Base-by-base conservation (phyloP, 805 yeast genomes). In the Myxozyma melibiosi region DNA sequence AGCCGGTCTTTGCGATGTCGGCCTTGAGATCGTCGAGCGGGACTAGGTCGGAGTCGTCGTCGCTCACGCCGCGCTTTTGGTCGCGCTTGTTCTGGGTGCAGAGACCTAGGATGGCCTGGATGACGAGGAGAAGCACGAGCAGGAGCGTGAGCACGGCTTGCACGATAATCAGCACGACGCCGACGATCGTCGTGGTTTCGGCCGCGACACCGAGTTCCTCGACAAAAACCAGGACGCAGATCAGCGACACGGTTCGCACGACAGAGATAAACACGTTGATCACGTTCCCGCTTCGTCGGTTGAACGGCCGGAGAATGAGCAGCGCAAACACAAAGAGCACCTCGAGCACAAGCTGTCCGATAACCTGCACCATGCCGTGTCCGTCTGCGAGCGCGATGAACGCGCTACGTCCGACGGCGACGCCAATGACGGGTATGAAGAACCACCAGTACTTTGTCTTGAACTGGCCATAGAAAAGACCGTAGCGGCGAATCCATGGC, bases 401-500 rank as follows among this genome's bases (percentile, higher is more conserved):
- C 18, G 73, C 72, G 47, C 68, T 68, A 34, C 71, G 58, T 18
- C 64, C 67, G 53, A 70, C 64, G 7, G 68, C 55, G 1, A 66
- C 68, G 11, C 47, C 39, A 20, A 68, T 34, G 8, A 61, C 41
- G 7, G 65, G 56, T 5, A 71, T 58, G 46, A 71, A 70, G 40
- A 67, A 66, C 73, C 73, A 71, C 73, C 74, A 71, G 55, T 58
- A 68, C 39, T 58, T 50, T 34, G 67, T 63, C 48, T 65, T 62
- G 56, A 67, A 71, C 56, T 68, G 70, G 53, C 70, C 70, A 54
- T 71, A 70, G 44, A 71, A 67, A 14, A 71, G 67, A 4, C 74
- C 73, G 49, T 69, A 71, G 44, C 62, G 61, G 2, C 64, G 54
- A 30, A 68, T 57, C 71, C 70, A 69, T 2, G 72, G 71, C 45